These are phyloP conservation scores for Lachnellula willkommii DNA, from an alignment of 2,329 filamentous ascomycete species.

Conservation along the genomic window DNA sequence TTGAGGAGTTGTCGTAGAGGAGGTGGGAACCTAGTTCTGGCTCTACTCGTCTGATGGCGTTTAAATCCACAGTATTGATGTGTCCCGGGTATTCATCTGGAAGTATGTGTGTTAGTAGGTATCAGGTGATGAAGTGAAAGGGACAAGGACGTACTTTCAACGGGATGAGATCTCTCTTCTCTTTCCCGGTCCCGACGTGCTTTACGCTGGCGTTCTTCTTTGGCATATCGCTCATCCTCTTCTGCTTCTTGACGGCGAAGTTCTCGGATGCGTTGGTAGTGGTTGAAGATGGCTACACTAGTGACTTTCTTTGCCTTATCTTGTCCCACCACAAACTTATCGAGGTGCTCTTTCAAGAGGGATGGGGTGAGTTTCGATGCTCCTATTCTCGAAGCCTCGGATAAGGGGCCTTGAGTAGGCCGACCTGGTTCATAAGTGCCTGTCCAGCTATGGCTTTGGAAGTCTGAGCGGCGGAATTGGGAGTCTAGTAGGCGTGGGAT, in stretches of 20 bases:
- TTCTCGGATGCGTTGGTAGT: slow-evolving; percentile 83
- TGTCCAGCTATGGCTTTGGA: slow-evolving; percentile 50
- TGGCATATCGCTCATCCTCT: slow-evolving; percentile 59
- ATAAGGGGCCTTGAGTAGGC: slow-evolving; percentile 58
- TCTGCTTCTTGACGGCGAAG: slow-evolving; percentile 72
- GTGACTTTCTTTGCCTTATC: slow-evolving; percentile 91
- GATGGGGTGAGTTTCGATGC: slow-evolving; percentile 60
- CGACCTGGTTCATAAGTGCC: slow-evolving; percentile 57
- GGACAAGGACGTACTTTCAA: slow-evolving; percentile 61
- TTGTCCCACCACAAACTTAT: slow-evolving; percentile 95
- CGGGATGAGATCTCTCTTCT: slow-evolving; percentile 59
- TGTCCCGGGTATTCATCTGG: slow-evolving; percentile 54
- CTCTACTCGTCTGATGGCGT: slow-evolving; percentile 13
- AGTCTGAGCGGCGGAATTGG: slow-evolving; percentile 49
- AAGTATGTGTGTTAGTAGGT: slow-evolving; percentile 16
- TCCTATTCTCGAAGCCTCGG: slow-evolving; percentile 43
- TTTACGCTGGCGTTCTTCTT: slow-evolving; percentile 42
- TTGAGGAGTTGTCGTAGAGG: slow-evolving; percentile 15
- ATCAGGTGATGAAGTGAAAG: slow-evolving; percentile 2
- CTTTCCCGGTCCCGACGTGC: slow-evolving; percentile 32
- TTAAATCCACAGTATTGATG: slow-evolving; percentile 27
- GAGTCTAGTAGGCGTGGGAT: slow-evolving; percentile 11
- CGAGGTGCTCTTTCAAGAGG: slow-evolving; percentile 80
- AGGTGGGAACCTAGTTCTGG: slow-evolving; percentile 21
- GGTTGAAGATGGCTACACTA: slow-evolving; percentile 90